phyloP scores from a whole-genome alignment of 176 grass and related monocot genomes.

The Saccharum officinarum region DNA sequence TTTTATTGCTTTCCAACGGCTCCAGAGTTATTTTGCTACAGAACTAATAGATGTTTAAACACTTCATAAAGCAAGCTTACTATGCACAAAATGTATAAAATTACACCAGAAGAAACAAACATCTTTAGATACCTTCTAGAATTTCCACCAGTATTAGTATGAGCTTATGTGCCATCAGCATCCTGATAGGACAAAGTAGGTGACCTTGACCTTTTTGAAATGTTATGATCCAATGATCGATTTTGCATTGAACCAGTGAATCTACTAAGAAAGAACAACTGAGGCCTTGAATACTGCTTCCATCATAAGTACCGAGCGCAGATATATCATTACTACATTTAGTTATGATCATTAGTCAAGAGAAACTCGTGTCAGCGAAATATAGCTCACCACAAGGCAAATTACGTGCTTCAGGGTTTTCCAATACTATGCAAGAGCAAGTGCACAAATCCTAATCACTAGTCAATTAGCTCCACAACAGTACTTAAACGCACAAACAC shows the following conservation, averaged over 20 bases:
- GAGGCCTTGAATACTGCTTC: neutral
- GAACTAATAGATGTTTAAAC: slow-evolving; percentile 16
- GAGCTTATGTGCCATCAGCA: slow-evolving; percentile 45
- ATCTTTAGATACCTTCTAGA: slow-evolving; percentile 46
- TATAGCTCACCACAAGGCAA: neutral
- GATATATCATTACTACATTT: neutral
- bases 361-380: neutral
- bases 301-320: neutral
- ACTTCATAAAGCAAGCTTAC: slow-evolving; percentile 3
- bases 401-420: neutral
- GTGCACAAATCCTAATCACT: neutral
- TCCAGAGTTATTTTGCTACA: slow-evolving; percentile 5
- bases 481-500: neutral
- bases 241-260: slow-evolving; percentile 38
- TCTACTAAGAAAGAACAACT: slow-evolving; percentile 1
- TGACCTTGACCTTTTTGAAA: slow-evolving; percentile 61
- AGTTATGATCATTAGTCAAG: neutral
- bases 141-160: slow-evolving; percentile 26
- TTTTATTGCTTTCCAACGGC: neutral
- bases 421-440: neutral
- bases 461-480: slow-evolving; percentile 1
- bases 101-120: slow-evolving; percentile 13
- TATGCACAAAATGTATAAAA: slow-evolving; percentile 18
- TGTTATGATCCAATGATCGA: slow-evolving; percentile 42
- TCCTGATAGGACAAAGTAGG: slow-evolving; percentile 46